phyloP scores from a whole-genome alignment of 2,329 filamentous ascomycete genomes.

The Fusarium luffae region DNA sequence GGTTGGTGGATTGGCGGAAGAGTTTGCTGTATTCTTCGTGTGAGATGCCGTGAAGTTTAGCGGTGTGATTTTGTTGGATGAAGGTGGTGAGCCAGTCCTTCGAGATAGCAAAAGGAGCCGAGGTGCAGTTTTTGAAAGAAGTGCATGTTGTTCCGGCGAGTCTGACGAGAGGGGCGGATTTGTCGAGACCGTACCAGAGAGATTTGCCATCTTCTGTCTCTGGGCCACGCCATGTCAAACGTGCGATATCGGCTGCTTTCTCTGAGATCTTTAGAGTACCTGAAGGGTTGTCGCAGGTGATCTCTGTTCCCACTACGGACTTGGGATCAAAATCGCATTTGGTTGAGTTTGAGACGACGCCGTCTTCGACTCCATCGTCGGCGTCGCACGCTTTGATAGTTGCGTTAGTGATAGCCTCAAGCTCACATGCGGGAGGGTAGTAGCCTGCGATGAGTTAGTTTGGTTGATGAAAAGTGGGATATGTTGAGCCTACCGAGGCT shows the following conservation, averaged over 20 bases:
- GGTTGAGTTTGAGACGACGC: conserved; percentile 33
- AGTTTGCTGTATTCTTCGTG: not conserved
- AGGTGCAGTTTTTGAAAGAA: not conserved
- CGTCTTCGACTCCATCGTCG: conserved; percentile 41
- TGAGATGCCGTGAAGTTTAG: not conserved
- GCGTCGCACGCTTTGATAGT: conserved; percentile 51
- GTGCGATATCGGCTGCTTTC: conserved; percentile 9
- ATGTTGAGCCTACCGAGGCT: not conserved
- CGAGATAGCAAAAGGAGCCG: conserved; percentile 9
- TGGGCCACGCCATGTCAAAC: conserved; percentile 18
- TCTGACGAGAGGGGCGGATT: not conserved
- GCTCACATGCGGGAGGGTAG: conserved; percentile 50
- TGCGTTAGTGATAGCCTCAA: conserved; percentile 48
- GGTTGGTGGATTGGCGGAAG: conserved; percentile 24
- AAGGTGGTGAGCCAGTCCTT: conserved; percentile 18
- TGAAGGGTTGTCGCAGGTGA: conserved; percentile 18
- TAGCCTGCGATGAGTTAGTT: not conserved
- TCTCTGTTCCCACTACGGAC: conserved; percentile 21
- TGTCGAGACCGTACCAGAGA: conserved; percentile 27
- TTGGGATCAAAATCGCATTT: conserved; percentile 40
- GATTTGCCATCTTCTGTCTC: conserved; percentile 16
- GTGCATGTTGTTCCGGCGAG: conserved; percentile 23
- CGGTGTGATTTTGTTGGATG: not conserved
- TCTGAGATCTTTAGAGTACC: conserved; percentile 5
- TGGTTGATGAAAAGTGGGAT: rapidly evolving